Evolutionary conservation across 108 stramenopile genomes (phyloP).

Genomic region (Cyclotella kingstonii): DNA sequence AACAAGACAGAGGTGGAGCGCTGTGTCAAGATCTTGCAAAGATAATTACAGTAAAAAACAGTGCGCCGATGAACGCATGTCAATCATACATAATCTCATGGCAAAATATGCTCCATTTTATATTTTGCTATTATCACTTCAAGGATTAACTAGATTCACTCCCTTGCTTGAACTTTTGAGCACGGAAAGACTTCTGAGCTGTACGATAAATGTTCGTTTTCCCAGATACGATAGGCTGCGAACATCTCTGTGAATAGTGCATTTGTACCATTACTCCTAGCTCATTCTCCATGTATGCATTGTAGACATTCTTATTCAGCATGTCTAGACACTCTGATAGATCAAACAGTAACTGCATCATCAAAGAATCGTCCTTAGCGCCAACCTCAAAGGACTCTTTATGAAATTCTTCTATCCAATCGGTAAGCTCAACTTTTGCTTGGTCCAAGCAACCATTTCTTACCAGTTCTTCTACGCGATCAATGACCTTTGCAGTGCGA

Average conservation of each 20-base stretch:
- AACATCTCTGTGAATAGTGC: conserved; percentile 21
- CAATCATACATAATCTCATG: not conserved
- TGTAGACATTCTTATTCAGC: conserved; percentile 18
- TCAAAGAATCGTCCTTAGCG: conserved; percentile 15
- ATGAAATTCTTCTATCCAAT: conserved; percentile 31
- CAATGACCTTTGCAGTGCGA: conserved; percentile 31
- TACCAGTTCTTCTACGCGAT: conserved; percentile 13
- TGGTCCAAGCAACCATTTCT: conserved; percentile 25
- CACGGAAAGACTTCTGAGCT: conserved; percentile 17
- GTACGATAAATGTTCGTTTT: conserved; percentile 27
- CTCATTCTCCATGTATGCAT: conserved; percentile 36
- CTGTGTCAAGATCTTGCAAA: no score
- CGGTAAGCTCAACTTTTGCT: conserved; percentile 16
- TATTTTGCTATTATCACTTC: not conserved
- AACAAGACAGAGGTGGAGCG: no score
- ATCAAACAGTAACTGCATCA: conserved; percentile 18
- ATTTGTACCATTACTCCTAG: conserved; percentile 24
- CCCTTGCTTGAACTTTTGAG: conserved; percentile 22
- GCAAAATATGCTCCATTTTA: not conserved
- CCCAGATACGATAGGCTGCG: conserved; percentile 18
- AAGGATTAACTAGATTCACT: not conserved
- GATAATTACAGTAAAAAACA: no score
- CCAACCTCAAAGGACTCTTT: conserved; percentile 32
- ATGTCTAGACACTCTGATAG: conserved; percentile 25
- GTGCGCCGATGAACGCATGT: no score